Conservation (phyloP, 345 rosid genomes). For the Lagerstroemia speciosa region DNA sequence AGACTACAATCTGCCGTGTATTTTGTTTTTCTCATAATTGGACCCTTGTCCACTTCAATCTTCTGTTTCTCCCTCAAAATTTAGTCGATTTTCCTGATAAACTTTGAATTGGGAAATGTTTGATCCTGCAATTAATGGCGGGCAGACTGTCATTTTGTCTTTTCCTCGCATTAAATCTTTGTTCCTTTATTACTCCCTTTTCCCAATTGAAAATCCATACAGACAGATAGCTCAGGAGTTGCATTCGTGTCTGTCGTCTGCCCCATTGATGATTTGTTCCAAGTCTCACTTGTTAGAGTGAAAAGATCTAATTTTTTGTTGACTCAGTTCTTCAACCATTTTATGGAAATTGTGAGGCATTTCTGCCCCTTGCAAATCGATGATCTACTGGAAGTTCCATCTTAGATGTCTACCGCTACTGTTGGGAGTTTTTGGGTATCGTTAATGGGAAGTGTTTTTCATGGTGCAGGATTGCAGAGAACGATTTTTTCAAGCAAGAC, state of each 20-base stretch:
- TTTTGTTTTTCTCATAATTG: not conserved
- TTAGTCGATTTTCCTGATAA: not conserved
- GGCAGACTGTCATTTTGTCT: not conserved
- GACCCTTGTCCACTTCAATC: not conserved
- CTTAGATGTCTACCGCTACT: not conserved
- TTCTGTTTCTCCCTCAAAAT: not conserved
- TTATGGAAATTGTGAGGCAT: no score
- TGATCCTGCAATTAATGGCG: not conserved
- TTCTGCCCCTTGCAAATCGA: not conserved
- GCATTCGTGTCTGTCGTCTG: not conserved
- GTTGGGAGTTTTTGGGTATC: no score
- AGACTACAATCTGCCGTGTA: no score
- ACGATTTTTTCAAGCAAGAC: conserved; percentile 84
- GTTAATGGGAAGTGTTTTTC: conserved; percentile 3
- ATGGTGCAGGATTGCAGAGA: conserved; percentile 48
- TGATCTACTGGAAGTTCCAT: not conserved
- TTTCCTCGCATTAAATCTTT: not conserved
- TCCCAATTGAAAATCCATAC: not conserved
- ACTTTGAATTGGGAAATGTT: not conserved
- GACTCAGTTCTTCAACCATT: no score
- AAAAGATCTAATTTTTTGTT: no score
- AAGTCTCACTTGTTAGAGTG: not conserved
- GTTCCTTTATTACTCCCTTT: not conserved
- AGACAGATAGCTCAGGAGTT: not conserved
- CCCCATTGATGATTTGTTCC: not conserved